A percentile compares a stretch with the other conserved stretches of the same genome.
phyloP scores from a whole-genome alignment of 1,284 basidiomycete genomes.

The Crucibulum cyathiforme region DNA sequence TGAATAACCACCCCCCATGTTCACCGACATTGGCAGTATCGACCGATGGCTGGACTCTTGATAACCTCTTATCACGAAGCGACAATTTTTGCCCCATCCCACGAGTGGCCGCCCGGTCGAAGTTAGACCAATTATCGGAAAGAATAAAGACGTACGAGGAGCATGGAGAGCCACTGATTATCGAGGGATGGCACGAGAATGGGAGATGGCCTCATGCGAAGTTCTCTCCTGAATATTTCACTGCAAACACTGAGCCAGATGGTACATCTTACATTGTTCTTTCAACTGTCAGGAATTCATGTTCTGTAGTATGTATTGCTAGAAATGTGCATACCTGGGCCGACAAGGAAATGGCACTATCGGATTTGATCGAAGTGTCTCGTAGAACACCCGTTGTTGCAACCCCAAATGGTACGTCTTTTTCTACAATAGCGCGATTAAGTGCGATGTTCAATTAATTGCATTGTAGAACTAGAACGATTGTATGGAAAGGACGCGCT shows the following conservation, averaged over 20 bases:
- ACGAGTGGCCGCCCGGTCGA: constrained; percentile 43
- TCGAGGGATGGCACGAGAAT: constrained; percentile 62
- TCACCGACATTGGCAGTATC: constrained; percentile 33
- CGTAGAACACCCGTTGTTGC: constrained; percentile 41
- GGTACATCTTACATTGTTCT: constrained; percentile 29
- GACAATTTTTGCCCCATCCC: constrained; percentile 48
- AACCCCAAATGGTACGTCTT: constrained; percentile 42
- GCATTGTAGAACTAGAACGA: constrained; percentile 57
- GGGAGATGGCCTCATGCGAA: constrained; percentile 56
- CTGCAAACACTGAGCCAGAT: constrained; percentile 35
- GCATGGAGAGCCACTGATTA: constrained; percentile 63
- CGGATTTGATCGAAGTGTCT: constrained; percentile 52
- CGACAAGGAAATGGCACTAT: constrained; percentile 51
- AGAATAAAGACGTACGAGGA: constrained; percentile 53
- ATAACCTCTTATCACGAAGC: constrained; percentile 43
- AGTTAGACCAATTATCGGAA: constrained; percentile 24
- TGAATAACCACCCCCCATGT: not conserved
- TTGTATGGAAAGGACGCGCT: constrained; percentile 77
- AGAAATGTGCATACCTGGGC: constrained; percentile 59
- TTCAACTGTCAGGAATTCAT: not conserved
- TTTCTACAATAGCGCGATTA: not conserved
- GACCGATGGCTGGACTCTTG: constrained; percentile 58
- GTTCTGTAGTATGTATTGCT: constrained; percentile 51
- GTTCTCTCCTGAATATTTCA: constrained; percentile 63
- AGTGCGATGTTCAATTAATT: constrained; percentile 3